Evolutionary conservation across 495 filamentous ascomycete species (phyloP), one percentile per base, ranked within the genome.

Genomic region (Terfezia claveryi): DNA sequence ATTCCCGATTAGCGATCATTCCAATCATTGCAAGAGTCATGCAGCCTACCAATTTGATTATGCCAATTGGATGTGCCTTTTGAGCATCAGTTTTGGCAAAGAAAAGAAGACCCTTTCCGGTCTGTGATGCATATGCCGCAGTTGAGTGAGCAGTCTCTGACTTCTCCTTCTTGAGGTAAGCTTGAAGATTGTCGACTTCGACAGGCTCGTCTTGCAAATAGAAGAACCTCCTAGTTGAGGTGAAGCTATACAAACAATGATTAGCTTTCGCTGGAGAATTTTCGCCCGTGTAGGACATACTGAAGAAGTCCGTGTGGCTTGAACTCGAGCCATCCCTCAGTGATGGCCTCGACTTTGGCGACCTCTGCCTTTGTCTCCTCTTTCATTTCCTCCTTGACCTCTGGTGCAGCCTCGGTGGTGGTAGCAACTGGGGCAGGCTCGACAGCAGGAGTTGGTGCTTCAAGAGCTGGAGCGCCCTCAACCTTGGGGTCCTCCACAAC

Each of bases 91-190:
- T 77, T 81, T 95, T 95, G 68, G 80, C 78, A 69, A 85, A 86
- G 75, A 91, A 93, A 37, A 95, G 72, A 8, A 98, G 81, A 69
- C 91, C 91, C 76, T 92, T 94, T 64, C 91, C 88, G 56, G 91
- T 96, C 72, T 92, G 78, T 58, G 75, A 80, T 55, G 88, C 85
- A 82, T 92, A 93, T 46, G 91, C 81, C 61, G 78, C 81, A 61
- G 79, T 82, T 53, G 83, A 77, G 71, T 89, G 80, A 58, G 82
- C 82, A 57, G 81, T 69, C 12, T 83, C 80, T 32, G 27, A 2
- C 27, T 32, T 32, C 27, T 32, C 27, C 76, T 93, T 91, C 62
- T 80, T 80, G 69, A 92, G 76, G 72, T 84, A 96, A 58, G 69
- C 69, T 58, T 72, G 64, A 38, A 93, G 73, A 64, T 83, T 72